Evolutionary conservation across 495 filamentous ascomycete species (phyloP).

Genomic region (Pyrenula massariospora): DNA sequence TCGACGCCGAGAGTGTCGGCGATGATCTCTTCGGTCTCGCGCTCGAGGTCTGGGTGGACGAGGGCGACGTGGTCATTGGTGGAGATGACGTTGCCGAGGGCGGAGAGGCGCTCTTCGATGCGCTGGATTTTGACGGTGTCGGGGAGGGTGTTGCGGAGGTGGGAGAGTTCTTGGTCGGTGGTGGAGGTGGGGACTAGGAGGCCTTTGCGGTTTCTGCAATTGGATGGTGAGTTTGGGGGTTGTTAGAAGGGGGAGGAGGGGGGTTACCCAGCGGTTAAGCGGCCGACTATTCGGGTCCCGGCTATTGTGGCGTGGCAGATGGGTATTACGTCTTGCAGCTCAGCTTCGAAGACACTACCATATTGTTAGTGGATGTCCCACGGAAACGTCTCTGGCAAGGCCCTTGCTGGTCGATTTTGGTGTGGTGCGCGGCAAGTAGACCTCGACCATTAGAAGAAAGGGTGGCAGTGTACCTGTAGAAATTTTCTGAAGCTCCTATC

Average conservation of each 20-base stretch:
- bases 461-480: conserved; percentile 58
- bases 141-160: conserved; percentile 85
- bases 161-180: conserved; percentile 95
- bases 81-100: conserved; percentile 93
- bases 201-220: conserved; percentile 79
- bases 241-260: conserved; percentile 8
- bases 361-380: neutral
- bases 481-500: conserved; percentile 92
- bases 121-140: conserved; percentile 84
- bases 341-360: conserved; percentile 75
- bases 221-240: neutral
- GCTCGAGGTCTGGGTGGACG: conserved; percentile 92
- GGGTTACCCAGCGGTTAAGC: conserved; percentile 79
- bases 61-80: conserved; percentile 94
- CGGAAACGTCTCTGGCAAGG: too few species aligned
- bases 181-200: conserved; percentile 91
- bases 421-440: too few species aligned
- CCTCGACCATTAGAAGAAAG: neutral
- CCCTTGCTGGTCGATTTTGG: too few species aligned
- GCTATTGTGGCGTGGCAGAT: conserved; percentile 97
- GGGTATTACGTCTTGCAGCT: conserved; percentile 93
- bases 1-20: conserved; percentile 95
- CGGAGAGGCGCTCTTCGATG: conserved; percentile 93
- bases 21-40: conserved; percentile 91
- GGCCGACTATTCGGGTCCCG: conserved; percentile 87